These are phyloP conservation scores for Limnomonas spitsbergensis DNA, from an alignment of 139 green algal genomes.

Conservation along the genomic window DNA sequence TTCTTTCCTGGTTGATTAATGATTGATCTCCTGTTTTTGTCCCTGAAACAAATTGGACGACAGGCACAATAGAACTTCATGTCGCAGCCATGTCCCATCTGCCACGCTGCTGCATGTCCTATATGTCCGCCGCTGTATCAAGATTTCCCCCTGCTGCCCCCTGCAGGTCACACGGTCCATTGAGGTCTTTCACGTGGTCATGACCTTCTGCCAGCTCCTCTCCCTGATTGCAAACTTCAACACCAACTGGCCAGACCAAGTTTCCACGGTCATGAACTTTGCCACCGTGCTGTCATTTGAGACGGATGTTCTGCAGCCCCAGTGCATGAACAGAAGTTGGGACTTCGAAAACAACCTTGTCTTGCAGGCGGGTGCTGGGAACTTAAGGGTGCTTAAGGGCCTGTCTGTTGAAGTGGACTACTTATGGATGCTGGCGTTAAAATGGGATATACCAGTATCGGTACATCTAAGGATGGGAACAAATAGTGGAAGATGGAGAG, in stretches of 20 bases:
- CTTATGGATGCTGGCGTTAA: too few species aligned
- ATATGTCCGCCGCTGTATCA: too few species aligned
- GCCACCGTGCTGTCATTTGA: slow-evolving; percentile 27
- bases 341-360: slow-evolving; percentile 30
- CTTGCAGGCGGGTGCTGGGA: slow-evolving; percentile 1
- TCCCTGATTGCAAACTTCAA: slow-evolving; percentile 26
- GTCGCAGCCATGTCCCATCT: too few species aligned
- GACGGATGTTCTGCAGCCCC: slow-evolving; percentile 32
- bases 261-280: slow-evolving; percentile 31
- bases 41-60: too few species aligned
- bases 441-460: too few species aligned
- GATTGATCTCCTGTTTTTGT: too few species aligned
- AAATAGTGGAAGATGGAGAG: too few species aligned
- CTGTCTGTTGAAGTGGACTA: not conserved
- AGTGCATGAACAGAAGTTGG: slow-evolving; percentile 25
- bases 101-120: too few species aligned
- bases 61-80: too few species aligned
- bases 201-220: slow-evolving; percentile 39
- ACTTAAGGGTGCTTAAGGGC: not conserved
- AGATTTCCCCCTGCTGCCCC: not conserved
- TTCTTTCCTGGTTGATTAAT: too few species aligned
- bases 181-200: slow-evolving; percentile 20
- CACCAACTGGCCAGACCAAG: slow-evolving; percentile 17
- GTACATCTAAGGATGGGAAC: too few species aligned
- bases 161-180: slow-evolving; percentile 17